These are phyloP conservation scores for Zoysia pacifica DNA, from an alignment of 176 grass and related monocot genomes.

Conservation along the genomic window DNA sequence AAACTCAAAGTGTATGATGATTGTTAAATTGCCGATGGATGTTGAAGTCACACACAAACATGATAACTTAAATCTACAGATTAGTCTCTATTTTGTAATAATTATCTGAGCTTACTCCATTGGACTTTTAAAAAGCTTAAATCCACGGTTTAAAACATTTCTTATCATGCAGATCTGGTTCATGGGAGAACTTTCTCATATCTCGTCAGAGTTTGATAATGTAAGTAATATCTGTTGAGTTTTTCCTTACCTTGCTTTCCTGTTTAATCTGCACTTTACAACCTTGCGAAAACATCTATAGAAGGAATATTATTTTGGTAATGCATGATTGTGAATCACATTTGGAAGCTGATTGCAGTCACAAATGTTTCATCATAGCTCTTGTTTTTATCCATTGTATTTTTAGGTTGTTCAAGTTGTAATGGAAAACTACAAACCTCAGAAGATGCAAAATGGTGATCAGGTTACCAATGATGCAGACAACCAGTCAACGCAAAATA, in stretches of 20 bases:
- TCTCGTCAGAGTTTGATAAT: conserved; percentile 92
- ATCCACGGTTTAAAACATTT: conserved; percentile 31
- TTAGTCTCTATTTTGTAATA: not conserved
- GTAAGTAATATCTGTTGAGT: conserved; percentile 56
- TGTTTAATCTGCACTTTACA: conserved; percentile 32
- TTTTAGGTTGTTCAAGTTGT: conserved; percentile 82
- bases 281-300: conserved; percentile 13
- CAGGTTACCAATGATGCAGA: conserved; percentile 38
- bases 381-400: conserved; percentile 20
- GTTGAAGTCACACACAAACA: conserved; percentile 8
- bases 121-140: not conserved
- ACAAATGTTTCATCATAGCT: conserved; percentile 21
- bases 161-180: conserved; percentile 79
- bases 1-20: not conserved
- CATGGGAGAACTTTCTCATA: conserved; percentile 98
- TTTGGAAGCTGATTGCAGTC: conserved; percentile 24
- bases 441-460: conserved; percentile 50
- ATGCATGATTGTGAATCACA: conserved; percentile 27
- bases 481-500: conserved; percentile 60
- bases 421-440: conserved; percentile 77
- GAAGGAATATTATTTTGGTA: conserved; percentile 35
- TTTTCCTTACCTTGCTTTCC: conserved; percentile 25
- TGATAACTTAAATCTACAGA: not conserved
- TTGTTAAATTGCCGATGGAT: conserved; percentile 17
- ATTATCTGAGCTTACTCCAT: not conserved